Evolutionary conservation across 805 yeast genomes (phyloP).

Genomic region (Myxozyma mucilagina): DNA sequence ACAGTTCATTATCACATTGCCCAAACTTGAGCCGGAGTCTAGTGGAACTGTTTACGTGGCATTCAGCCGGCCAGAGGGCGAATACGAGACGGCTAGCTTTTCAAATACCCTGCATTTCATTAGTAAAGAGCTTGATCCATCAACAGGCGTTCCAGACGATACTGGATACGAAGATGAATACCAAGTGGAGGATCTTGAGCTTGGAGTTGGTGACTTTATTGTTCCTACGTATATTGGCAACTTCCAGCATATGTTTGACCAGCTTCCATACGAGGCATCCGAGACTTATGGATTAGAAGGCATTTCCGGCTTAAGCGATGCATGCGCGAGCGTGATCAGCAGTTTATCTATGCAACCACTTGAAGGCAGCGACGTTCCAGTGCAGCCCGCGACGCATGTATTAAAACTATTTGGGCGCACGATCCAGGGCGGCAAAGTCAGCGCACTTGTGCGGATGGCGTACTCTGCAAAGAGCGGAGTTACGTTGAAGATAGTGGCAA

Average conservation of each 20-base stretch:
- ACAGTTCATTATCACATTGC: constrained; percentile 73
- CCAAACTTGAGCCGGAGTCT: constrained; percentile 66
- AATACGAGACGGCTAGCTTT: constrained; percentile 49
- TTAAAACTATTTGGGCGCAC: constrained; percentile 84
- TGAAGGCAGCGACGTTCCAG: constrained; percentile 69
- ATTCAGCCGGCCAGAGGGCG: constrained; percentile 57
- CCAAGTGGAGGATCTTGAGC: constrained; percentile 75
- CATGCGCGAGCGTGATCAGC: constrained; percentile 54
- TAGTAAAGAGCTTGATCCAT: constrained; percentile 75
- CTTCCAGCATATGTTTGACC: constrained; percentile 73
- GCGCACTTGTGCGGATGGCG: constrained; percentile 47
- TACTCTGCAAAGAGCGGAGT: constrained; percentile 48
- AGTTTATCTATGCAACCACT: constrained; percentile 67
- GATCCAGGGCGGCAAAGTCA: constrained; percentile 49
- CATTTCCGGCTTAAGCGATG: constrained; percentile 51
- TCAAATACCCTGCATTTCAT: constrained; percentile 70
- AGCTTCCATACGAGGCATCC: constrained; percentile 56
- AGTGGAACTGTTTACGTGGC: constrained; percentile 79
- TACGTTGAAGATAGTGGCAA: constrained; percentile 48
- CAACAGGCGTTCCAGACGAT: constrained; percentile 61
- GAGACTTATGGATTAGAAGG: constrained; percentile 67
- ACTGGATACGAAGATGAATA: constrained; percentile 94
- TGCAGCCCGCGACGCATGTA: constrained; percentile 56
- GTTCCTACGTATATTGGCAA: constrained; percentile 74
- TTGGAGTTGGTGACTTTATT: constrained; percentile 80